phyloP scores from a whole-genome alignment of 148 eudicot genomes.

The Amaranthus cruentus region DNA sequence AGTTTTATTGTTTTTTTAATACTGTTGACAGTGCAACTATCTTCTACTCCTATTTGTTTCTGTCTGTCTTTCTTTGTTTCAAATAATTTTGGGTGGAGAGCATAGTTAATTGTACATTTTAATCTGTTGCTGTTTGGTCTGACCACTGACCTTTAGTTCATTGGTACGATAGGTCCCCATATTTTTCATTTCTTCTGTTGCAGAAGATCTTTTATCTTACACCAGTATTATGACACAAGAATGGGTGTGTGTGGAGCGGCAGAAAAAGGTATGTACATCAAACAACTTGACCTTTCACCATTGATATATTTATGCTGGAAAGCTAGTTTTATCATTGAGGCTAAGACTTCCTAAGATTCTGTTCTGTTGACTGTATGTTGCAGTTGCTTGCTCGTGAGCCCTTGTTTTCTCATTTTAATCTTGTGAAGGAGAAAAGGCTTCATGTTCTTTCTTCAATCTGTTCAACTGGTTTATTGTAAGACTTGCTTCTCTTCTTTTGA shows the following conservation, averaged over 20 bases:
- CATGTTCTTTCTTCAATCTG: constrained; percentile 54
- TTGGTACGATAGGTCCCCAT: constrained; percentile 57
- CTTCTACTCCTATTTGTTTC: background rate
- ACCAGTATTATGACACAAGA: constrained; percentile 64
- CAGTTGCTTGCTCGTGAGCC: constrained; percentile 83
- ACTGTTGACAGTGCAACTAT: no score
- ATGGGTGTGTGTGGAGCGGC: constrained; percentile 72
- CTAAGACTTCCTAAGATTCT: background rate
- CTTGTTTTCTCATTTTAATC: constrained; percentile 65
- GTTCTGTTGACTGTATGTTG: constrained; percentile 12
- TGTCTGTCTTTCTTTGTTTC: background rate
- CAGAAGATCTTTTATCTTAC: constrained; percentile 72
- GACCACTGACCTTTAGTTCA: constrained; percentile 8
- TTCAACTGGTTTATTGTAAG: constrained; percentile 62
- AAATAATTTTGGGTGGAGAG: background rate
- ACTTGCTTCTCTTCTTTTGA: constrained; percentile 2
- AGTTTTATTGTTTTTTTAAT: background rate
- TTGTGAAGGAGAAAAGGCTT: constrained; percentile 63
- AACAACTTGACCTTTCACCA: background rate
- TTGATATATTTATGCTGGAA: background rate
- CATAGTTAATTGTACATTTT: background rate
- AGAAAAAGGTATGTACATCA: constrained; percentile 56
- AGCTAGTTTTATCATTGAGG: background rate
- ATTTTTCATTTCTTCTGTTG: constrained; percentile 66
- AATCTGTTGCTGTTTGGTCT: background rate